Evolutionary conservation across 2,329 filamentous ascomycete species (phyloP).

Genomic region (Sporothrix humicola): DNA sequence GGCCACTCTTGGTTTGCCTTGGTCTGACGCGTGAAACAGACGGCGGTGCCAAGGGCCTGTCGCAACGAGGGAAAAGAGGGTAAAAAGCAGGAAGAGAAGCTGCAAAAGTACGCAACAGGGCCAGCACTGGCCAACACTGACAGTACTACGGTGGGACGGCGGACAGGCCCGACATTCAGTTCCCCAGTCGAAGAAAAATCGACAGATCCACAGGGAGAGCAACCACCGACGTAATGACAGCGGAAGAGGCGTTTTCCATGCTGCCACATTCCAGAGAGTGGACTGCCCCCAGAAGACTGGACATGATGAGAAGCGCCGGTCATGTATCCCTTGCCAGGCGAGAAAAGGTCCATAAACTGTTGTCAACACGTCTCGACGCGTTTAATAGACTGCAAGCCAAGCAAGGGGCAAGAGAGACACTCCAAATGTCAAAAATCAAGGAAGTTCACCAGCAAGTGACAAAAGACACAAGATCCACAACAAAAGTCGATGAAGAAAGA

Average conservation of each 20-base stretch:
- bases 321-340: constrained; percentile 11
- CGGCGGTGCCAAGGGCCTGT: constrained; percentile 29
- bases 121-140: background rate
- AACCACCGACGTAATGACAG: constrained; percentile 7
- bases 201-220: background rate
- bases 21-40: constrained; percentile 26
- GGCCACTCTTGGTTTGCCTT: background rate
- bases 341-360: background rate
- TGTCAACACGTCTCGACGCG: too few species aligned
- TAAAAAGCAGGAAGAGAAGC: background rate
- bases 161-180: background rate
- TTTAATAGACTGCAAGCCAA: too few species aligned
- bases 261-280: constrained; percentile 14
- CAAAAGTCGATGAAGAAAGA: background rate
- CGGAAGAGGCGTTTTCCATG: background rate
- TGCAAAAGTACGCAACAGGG: background rate
- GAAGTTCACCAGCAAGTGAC: background rate
- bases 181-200: background rate
- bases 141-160: background rate
- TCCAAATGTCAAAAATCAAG: background rate
- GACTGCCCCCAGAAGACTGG: too few species aligned
- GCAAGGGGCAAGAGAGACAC: background rate
- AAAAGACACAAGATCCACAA: background rate
- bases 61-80: background rate
- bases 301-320: background rate